Evolutionary conservation across 129 eudicot genomes (phyloP).

Genomic region (Helichrysum umbraculigerum): DNA sequence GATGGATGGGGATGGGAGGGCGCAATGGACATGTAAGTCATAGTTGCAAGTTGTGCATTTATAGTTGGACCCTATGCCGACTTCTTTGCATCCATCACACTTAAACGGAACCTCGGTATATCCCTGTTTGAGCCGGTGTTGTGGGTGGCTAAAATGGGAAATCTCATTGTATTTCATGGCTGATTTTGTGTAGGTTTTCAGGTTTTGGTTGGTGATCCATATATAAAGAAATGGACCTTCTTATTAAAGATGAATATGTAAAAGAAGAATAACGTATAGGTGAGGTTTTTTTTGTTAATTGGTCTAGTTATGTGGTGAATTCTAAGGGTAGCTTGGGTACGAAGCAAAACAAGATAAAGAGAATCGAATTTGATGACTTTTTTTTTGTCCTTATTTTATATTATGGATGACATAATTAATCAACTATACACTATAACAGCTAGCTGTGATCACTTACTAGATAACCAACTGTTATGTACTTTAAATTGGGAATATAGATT

Average conservation of each 20-base stretch:
- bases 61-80: constrained; percentile 62
- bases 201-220: constrained; percentile 14
- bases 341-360: constrained; percentile 40
- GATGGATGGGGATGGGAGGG: constrained; percentile 47
- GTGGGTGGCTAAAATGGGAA: constrained; percentile 53
- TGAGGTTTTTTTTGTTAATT: constrained; percentile 29
- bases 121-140: constrained; percentile 55
- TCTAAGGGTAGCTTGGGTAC: constrained; percentile 38
- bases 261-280: constrained; percentile 32
- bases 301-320: constrained; percentile 19
- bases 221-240: constrained; percentile 29
- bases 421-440: too few species aligned
- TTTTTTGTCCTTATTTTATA: not conserved
- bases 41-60: constrained; percentile 54
- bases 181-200: constrained; percentile 28
- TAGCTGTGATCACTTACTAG: too few species aligned
- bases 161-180: constrained; percentile 47
- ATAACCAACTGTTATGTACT: too few species aligned
- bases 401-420: not conserved
- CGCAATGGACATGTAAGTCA: constrained; percentile 58
- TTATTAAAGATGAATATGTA: constrained; percentile 11
- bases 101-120: constrained; percentile 59
- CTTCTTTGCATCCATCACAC: constrained; percentile 76
- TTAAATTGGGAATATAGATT: too few species aligned
- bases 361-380: constrained; percentile 34